These are phyloP conservation scores for Huntiella decipiens DNA, from an alignment of 2,329 filamentous ascomycete genomes.

Conservation along the genomic window DNA sequence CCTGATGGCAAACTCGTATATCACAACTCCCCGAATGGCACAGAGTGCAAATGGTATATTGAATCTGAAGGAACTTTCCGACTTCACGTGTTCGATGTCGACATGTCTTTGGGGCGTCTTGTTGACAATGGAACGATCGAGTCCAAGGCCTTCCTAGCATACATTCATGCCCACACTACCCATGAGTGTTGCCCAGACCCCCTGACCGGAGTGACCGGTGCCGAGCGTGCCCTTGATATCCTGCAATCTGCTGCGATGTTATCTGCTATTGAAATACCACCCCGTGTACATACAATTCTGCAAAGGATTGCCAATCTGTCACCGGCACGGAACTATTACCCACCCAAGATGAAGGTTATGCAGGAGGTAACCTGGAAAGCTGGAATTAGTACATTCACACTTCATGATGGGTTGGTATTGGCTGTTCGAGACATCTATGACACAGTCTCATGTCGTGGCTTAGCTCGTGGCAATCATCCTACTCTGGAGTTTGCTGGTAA, in stretches of 20 bases:
- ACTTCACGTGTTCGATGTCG: conserved; percentile 28
- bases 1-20: neutral
- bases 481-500: too few relatives aligned
- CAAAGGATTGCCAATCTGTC: conserved; percentile 22
- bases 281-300: conserved; percentile 20
- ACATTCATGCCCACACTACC: conserved; percentile 36
- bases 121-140: conserved; percentile 29
- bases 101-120: conserved; percentile 29
- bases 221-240: conserved; percentile 31
- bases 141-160: conserved; percentile 31
- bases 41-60: too few relatives aligned
- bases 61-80: conserved; percentile 26
- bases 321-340: conserved; percentile 27
- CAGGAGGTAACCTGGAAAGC: conserved; percentile 26
- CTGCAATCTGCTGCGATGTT: conserved; percentile 27
- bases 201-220: conserved; percentile 30
- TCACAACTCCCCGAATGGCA: too few relatives aligned
- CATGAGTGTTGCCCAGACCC: conserved; percentile 28
- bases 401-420: conserved; percentile 19
- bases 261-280: conserved; percentile 25
- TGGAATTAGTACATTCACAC: conserved; percentile 22
- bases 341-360: conserved; percentile 22
- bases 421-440: too few relatives aligned
- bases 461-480: too few relatives aligned
- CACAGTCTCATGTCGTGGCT: too few relatives aligned